These are phyloP conservation scores for Staphylotrichum tortipilum DNA, from an alignment of 495 filamentous ascomycete species.

Conservation along the genomic window DNA sequence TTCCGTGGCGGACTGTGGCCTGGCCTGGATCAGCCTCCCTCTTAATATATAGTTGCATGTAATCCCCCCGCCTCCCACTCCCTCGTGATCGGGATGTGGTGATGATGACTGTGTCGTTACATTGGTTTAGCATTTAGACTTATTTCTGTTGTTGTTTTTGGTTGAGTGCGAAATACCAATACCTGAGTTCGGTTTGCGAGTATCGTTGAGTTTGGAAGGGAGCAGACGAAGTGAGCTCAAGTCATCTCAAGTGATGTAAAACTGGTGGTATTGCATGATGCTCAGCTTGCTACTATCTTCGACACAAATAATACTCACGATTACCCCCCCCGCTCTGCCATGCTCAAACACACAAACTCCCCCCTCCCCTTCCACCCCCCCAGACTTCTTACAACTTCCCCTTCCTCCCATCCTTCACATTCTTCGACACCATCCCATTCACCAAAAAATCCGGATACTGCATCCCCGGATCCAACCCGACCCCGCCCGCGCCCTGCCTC, in stretches of 20 bases:
- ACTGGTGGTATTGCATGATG: too few species aligned
- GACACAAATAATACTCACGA: too few species aligned
- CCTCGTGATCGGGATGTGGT: neutral
- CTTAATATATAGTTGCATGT: neutral
- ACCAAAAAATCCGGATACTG: conserved; percentile 38
- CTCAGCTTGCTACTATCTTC: too few species aligned
- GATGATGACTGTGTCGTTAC: neutral
- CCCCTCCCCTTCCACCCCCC: neutral
- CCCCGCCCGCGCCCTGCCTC: conserved; percentile 33
- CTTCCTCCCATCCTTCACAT: conserved; percentile 34
- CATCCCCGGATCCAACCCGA: conserved; percentile 40
- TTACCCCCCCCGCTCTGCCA: neutral
- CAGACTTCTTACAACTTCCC: conserved; percentile 28
- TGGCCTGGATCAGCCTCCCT: too few species aligned
- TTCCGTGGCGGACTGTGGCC: neutral
- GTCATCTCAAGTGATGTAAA: too few species aligned
- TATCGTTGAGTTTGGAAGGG: too few species aligned
- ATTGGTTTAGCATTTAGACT: neutral
- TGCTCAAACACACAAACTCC: neutral
- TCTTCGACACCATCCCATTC: conserved; percentile 32
- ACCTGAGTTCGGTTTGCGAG: too few species aligned
- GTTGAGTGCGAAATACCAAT: too few species aligned
- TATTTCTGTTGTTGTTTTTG: too few species aligned
- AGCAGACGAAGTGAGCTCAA: too few species aligned
- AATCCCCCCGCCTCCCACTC: conserved; percentile 3